A percentile compares a stretch with the other conserved stretches of the same genome.
These are phyloP conservation scores for Carex myosuroides DNA, from an alignment of 176 grass and related monocot species.

Conservation along the genomic window DNA sequence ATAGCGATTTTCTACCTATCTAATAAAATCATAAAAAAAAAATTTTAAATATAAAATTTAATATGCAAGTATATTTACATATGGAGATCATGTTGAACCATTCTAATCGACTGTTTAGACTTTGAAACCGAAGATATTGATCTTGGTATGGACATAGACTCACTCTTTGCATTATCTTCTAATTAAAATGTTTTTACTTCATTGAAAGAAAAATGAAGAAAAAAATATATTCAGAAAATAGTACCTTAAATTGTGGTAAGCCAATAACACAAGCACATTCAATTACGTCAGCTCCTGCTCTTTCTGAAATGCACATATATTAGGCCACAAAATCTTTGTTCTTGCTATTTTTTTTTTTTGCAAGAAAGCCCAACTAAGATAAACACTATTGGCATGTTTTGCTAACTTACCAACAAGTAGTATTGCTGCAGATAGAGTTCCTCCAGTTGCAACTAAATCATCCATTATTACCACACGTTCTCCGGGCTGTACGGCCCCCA, in stretches of 20 bases:
- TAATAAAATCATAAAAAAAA: too few species aligned
- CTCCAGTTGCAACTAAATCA: slow-evolving; percentile 30
- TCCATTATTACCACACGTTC: slow-evolving; percentile 29
- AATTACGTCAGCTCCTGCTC: neutral
- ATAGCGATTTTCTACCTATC: too few species aligned
- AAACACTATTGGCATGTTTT: neutral
- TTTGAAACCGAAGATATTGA: too few species aligned
- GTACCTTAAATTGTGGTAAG: slow-evolving; percentile 1
- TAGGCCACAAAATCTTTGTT: neutral
- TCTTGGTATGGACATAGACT: too few species aligned
- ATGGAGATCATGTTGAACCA: too few species aligned
- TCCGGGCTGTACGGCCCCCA: slow-evolving; percentile 19
- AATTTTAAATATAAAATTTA: too few species aligned
- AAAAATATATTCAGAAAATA: neutral
- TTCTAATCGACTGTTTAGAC: too few species aligned
- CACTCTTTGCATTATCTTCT: neutral
- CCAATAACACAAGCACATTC: slow-evolving; percentile 1
- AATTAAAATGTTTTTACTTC: neutral
- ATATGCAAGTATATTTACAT: too few species aligned
- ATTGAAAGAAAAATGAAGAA: neutral
- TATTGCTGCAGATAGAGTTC: slow-evolving; percentile 32
- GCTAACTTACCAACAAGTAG: slow-evolving; percentile 23
- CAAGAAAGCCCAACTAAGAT: too few species aligned
- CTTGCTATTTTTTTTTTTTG: too few species aligned
- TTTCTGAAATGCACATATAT: neutral